phyloP scores from a whole-genome alignment of 2,329 filamentous ascomycete species.

The Hypoxylon sp. region DNA sequence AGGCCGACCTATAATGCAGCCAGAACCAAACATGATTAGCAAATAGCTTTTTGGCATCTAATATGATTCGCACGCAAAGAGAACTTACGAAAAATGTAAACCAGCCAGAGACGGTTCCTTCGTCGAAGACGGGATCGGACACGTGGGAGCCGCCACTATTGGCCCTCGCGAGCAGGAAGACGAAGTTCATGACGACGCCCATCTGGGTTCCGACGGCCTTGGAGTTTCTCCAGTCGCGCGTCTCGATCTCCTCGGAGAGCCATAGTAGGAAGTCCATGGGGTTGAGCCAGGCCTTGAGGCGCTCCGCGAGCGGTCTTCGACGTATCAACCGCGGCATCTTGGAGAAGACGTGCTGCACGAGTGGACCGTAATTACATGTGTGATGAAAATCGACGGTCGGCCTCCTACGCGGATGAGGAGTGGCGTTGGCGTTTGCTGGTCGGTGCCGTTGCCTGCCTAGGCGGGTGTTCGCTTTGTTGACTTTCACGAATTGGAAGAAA shows the following conservation, averaged over 20 bases:
- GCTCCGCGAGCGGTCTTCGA: constrained; percentile 78
- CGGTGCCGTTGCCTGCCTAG: neutral
- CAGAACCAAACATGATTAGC: constrained; percentile 27
- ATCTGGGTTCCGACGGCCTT: constrained; percentile 78
- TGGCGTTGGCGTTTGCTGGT: constrained; percentile 4
- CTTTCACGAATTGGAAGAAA: constrained; percentile 18
- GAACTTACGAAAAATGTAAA: constrained; percentile 61
- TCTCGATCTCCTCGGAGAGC: constrained; percentile 91
- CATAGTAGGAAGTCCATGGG: constrained; percentile 90
- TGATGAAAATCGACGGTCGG: constrained; percentile 1
- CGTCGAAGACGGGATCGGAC: constrained; percentile 85
- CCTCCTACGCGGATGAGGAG: constrained; percentile 12
- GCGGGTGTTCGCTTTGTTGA: constrained; percentile 20
- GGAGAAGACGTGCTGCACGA: constrained; percentile 11
- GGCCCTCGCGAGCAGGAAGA: constrained; percentile 83
- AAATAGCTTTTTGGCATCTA: constrained; percentile 20
- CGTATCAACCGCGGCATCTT: constrained; percentile 82
- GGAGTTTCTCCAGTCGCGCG: constrained; percentile 90
- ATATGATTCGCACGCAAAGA: constrained; percentile 18
- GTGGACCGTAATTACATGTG: constrained; percentile 19
- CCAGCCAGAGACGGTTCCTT: constrained; percentile 71
- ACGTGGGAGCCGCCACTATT: constrained; percentile 67
- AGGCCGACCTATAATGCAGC: constrained; percentile 64
- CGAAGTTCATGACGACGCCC: constrained; percentile 77
- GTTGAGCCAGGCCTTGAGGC: constrained; percentile 81